Evolutionary conservation across 345 rosid species (phyloP), one percentile per base, ranked within the genome.

Genomic region (Corymbia maculata): DNA sequence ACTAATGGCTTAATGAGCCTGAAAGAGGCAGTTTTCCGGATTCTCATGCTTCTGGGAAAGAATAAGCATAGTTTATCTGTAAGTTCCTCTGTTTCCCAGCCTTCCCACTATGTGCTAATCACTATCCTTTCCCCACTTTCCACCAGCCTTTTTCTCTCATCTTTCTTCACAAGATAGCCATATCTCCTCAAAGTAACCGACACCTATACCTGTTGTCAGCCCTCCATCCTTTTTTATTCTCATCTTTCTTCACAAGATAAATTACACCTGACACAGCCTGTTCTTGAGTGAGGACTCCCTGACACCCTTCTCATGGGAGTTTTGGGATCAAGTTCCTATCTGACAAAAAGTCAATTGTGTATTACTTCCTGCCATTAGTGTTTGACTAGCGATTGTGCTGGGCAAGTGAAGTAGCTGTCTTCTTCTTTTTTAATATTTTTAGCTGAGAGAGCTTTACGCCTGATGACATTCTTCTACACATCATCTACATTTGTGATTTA

Each of bases 331-430:
- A 89, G 92, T 50, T 96, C n/a, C 70, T 51, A 51, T 51, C 52
- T 28, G 16, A 94, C 80, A 96, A 94, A 3, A 93, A 95, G 22
- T 96, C 96, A 87, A 95, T 94, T 88, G 70, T 28, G 70, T 32
- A 16, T 28, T 61, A 61, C 70, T 61, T 0, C 36, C 30, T 14
- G 2, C 30, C 12, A 61, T 28, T 6, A 61, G 36, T 13, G 32
- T 7, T 28, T 61, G 70, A 28, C 70, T 28, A 28, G 70, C 6
- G 70, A 28, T 28, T 61, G 32, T 15, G 8, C 70, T 15, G 15
- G 32, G 42, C 42, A 36, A 36, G 70, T 28, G 32, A 61, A 11
- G 70, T 61, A 61, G 32, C 70, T 61, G 12, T 28, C 11, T 3
- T 21, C 4, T 36, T 36, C 42, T 36, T 36, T 36, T 36, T 36